These are phyloP conservation scores for Catenaria anguillulae DNA, from an alignment of 371 early-diverging fungal species.

Conservation along the genomic window DNA sequence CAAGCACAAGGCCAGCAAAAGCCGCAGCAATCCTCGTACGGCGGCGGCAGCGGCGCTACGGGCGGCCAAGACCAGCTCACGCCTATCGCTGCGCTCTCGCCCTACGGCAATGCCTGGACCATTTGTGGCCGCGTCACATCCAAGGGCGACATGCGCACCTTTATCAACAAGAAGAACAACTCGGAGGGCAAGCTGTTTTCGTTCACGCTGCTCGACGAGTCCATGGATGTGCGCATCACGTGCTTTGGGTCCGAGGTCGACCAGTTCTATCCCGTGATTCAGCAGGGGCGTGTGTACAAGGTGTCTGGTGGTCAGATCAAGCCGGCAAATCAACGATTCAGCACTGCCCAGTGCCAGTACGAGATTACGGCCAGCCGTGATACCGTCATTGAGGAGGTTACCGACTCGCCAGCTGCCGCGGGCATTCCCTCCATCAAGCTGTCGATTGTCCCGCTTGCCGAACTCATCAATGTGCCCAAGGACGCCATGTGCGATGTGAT, in stretches of 20 bases:
- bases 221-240: constrained; percentile 83
- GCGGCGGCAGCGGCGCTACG: neutral
- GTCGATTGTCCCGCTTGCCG: constrained; percentile 46
- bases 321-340: constrained; percentile 74
- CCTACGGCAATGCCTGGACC: constrained; percentile 45
- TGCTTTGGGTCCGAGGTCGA: constrained; percentile 73
- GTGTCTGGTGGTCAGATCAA: constrained; percentile 67
- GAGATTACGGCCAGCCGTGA: constrained; percentile 67
- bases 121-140: constrained; percentile 72
- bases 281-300: constrained; percentile 64
- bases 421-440: constrained; percentile 50
- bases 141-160: constrained; percentile 68
- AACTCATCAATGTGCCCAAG: constrained; percentile 46
- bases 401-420: constrained; percentile 31
- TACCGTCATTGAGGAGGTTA: constrained; percentile 45
- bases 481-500: constrained; percentile 58
- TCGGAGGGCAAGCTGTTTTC: constrained; percentile 83
- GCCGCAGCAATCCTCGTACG: no score
- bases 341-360: constrained; percentile 70
- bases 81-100: neutral
- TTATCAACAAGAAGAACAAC: constrained; percentile 49
- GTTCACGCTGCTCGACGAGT: constrained; percentile 70
- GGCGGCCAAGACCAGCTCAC: neutral
- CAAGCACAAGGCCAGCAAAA: no score
- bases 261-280: constrained; percentile 48